Evolutionary conservation across 1,139 yeast genomes (phyloP).

Genomic region (Protomyces pachydermus): DNA sequence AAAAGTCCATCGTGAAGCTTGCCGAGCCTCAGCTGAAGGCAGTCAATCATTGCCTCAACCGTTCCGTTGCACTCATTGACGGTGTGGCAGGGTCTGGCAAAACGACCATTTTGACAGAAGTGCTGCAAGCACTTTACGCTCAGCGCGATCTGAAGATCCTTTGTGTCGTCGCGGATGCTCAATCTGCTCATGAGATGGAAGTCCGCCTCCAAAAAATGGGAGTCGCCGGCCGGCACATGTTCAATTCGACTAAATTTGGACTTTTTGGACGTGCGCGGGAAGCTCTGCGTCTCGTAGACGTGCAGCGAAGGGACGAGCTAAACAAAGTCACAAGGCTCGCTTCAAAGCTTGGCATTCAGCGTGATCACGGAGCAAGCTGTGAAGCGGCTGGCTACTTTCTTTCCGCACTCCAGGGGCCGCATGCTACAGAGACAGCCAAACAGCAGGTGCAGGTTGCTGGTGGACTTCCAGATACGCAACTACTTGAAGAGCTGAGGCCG

Average conservation of each 20-base stretch:
- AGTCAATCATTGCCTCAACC: constrained; percentile 39
- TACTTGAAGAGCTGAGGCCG: constrained; percentile 40
- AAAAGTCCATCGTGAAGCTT: neutral
- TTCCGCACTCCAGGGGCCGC: constrained; percentile 38
- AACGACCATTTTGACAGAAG: constrained; percentile 37
- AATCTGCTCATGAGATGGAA: constrained; percentile 35
- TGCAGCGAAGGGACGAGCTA: constrained; percentile 35
- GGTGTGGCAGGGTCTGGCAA: constrained; percentile 53
- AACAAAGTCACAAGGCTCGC: constrained; percentile 41
- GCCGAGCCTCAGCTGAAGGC: constrained; percentile 39
- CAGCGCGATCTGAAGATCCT: constrained; percentile 33
- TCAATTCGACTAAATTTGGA: constrained; percentile 36
- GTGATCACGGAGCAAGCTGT: constrained; percentile 45
- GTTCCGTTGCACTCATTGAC: constrained; percentile 43
- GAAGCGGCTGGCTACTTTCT: constrained; percentile 45
- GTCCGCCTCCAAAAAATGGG: constrained; percentile 33
- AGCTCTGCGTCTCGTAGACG: constrained; percentile 32
- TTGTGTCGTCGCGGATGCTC: constrained; percentile 41
- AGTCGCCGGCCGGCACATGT: constrained; percentile 34
- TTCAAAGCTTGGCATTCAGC: constrained; percentile 39
- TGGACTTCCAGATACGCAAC: neutral
- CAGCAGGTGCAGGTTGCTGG: constrained; percentile 1
- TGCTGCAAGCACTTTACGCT: constrained; percentile 38
- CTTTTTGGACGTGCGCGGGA: constrained; percentile 21
- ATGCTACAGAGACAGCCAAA: constrained; percentile 38